Conservation (phyloP, 768 basidiomycete species). For the Leucosporidium creatinivorum region DNA sequence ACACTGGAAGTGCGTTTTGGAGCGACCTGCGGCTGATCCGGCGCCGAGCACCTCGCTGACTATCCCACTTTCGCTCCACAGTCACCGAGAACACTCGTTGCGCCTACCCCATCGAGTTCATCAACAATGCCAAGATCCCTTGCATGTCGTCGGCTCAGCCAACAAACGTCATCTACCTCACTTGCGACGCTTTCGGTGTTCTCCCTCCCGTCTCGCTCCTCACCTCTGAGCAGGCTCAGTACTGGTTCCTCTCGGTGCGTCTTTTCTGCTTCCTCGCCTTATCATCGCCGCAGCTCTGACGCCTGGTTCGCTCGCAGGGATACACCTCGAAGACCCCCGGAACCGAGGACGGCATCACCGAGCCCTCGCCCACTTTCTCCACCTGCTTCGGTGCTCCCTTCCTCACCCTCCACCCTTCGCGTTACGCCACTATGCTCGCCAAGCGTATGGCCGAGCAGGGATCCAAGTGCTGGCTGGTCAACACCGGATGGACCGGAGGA, state of each 20-base stretch:
- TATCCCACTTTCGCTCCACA: too few species aligned
- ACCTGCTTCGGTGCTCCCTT: conserved; percentile 98
- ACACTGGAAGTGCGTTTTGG: conserved; percentile 51
- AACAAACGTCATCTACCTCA: conserved; percentile 71
- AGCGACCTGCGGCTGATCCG: too few species aligned
- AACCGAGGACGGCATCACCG: conserved; percentile 93
- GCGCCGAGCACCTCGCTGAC: too few species aligned
- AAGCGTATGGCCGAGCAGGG: conserved; percentile 82
- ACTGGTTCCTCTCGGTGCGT: conserved; percentile 42
- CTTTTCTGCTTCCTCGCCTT: too few species aligned
- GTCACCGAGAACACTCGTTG: conserved; percentile 99
- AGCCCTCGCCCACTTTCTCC: conserved; percentile 98
- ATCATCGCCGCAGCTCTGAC: neutral
- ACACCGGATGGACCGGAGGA: conserved; percentile 71
- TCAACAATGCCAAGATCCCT: conserved; percentile 89
- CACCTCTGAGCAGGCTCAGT: conserved; percentile 88
- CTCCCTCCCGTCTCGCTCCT: conserved; percentile 91
- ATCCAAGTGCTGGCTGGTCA: conserved; percentile 79
- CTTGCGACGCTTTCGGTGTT: conserved; percentile 94
- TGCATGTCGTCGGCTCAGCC: conserved; percentile 81
- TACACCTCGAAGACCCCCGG: conserved; percentile 53
- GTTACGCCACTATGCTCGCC: conserved; percentile 95
- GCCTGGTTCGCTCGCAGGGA: conserved; percentile 77
- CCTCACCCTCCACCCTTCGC: conserved; percentile 75
- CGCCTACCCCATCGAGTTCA: conserved; percentile 97